Base-by-base conservation (phyloP, 78 protist species). In the Isochrysis galbana region DNA sequence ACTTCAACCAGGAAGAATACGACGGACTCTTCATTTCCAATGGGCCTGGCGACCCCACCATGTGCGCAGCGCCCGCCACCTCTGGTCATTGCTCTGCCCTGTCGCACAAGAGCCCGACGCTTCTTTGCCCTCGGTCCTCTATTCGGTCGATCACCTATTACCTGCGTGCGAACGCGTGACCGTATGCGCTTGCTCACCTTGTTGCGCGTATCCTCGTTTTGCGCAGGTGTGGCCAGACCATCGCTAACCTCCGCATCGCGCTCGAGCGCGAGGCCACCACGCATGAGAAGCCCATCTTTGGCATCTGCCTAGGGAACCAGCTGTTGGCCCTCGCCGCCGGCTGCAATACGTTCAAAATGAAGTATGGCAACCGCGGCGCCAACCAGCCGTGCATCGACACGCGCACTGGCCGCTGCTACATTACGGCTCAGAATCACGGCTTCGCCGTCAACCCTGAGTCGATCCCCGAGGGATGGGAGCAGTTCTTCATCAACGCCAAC, bases 291-390 rank as follows among this genome's bases (percentile, higher is more conserved):
- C n/a, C n/a, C 69, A 83, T 96, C 26, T 95, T 96, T 47, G 98
- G 99, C 51, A 98, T 98, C 90, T 98, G 99, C 92, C 97, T 98
- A 70, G 99, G 99, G 22, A 98, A 98, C 95, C 98, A 91, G 90
- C 89, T 98, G 41, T 87, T 98, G 36, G 97, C 97, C 46, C 90
- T 96, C 42, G 98, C 98, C 2, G 97, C 98, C 21, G 93, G 93
- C 44, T 91, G 72, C 47, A 87, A 11, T 72, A 95, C 98, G 29
- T 94, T 90, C 96, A 98, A 98, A 96, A 92, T 98, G 96, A 95
- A 95, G 74, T 98, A 95, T 87, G 99, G 99, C 90, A 97, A 98
- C 92, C 97, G 99, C 80, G 99, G 99, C 39, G 95, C 95, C 90
- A 98, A 98, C 96, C 98, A 97, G 91, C 99, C 99, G 45, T 32